These are phyloP conservation scores for Aspergillus persii DNA, from an alignment of 2,329 filamentous ascomycete genomes.

Conservation along the genomic window DNA sequence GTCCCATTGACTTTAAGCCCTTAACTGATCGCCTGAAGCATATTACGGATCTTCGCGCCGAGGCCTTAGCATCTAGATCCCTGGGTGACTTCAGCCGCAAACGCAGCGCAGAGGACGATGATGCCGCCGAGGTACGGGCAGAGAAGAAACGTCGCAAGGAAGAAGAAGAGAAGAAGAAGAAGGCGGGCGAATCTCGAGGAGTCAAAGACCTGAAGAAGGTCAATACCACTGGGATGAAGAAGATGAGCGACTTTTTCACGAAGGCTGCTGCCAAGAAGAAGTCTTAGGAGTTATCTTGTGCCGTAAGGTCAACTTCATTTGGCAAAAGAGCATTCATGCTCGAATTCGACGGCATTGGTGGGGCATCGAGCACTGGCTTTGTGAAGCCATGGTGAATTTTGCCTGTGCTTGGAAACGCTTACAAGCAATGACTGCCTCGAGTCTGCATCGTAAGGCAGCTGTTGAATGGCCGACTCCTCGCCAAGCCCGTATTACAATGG, in stretches of 20 bases:
- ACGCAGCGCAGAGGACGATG: conserved; percentile 42
- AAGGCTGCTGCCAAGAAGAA: conserved; percentile 52
- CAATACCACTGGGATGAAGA: conserved; percentile 91
- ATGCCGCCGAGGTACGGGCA: conserved; percentile 50
- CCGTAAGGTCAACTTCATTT: neutral
- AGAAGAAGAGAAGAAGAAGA: conserved; percentile 83
- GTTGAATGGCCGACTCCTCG: neutral
- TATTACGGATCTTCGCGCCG: conserved; percentile 65
- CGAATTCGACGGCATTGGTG: neutral
- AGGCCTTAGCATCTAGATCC: conserved; percentile 68
- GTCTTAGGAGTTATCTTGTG: conserved; percentile 15
- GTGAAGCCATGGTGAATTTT: neutral
- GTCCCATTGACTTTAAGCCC: conserved; percentile 64
- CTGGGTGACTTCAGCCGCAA: conserved; percentile 46
- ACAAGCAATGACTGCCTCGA: neutral
- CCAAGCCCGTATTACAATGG: neutral
- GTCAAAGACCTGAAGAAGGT: conserved; percentile 84
- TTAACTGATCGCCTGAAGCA: conserved; percentile 68
- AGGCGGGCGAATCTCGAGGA: conserved; percentile 69
- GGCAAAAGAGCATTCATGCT: neutral
- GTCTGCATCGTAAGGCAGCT: neutral
- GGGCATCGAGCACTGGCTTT: neutral
- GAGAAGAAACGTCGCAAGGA: conserved; percentile 85
- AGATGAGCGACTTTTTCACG: conserved; percentile 90
- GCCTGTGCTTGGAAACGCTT: neutral